A percentile compares a stretch with the other conserved stretches of the same genome.
phyloP scores from a whole-genome alignment of 1,284 basidiomycete genomes.

The Ustilago tritici region DNA sequence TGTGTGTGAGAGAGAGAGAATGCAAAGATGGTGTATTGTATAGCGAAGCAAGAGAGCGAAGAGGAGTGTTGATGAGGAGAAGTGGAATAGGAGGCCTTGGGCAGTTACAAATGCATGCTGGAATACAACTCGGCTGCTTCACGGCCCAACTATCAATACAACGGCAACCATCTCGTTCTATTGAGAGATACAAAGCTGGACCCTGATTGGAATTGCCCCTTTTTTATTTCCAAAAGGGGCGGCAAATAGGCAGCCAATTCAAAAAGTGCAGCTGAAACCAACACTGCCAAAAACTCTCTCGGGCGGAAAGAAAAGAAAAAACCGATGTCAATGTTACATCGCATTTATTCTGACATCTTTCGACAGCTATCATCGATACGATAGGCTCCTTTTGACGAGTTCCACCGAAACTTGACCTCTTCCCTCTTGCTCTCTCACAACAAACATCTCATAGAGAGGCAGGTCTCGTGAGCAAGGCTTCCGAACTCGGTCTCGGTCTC shows the following conservation, averaged over 20 bases:
- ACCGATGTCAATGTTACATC: too few relatives aligned
- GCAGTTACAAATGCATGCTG: not conserved
- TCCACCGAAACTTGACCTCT: not conserved
- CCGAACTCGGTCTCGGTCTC: not conserved
- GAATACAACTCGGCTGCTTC: conserved; percentile 9
- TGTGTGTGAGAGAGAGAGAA: not conserved
- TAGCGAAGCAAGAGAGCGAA: not conserved
- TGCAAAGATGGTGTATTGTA: not conserved
- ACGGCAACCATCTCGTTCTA: not conserved
- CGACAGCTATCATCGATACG: too few relatives aligned
- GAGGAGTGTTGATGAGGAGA: not conserved
- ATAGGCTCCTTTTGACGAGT: too few relatives aligned
- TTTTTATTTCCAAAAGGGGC: not conserved
- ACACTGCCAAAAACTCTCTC: too few relatives aligned
- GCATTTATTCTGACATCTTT: too few relatives aligned
- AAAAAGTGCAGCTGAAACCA: too few relatives aligned
- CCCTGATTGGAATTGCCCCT: conserved; percentile 22
- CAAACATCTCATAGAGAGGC: too few relatives aligned
- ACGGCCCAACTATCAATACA: not conserved
- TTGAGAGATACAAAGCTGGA: conserved; percentile 8
- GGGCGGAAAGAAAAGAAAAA: too few relatives aligned
- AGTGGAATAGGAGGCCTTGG: conserved; percentile 14
- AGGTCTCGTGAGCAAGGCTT: not conserved
- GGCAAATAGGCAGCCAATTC: not conserved
- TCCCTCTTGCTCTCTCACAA: not conserved